A percentile compares a stretch with the other conserved stretches of the same genome.
These are phyloP conservation scores for Mycosphaerella sp. DNA, from an alignment of 2,329 filamentous ascomycete species.

Conservation along the genomic window DNA sequence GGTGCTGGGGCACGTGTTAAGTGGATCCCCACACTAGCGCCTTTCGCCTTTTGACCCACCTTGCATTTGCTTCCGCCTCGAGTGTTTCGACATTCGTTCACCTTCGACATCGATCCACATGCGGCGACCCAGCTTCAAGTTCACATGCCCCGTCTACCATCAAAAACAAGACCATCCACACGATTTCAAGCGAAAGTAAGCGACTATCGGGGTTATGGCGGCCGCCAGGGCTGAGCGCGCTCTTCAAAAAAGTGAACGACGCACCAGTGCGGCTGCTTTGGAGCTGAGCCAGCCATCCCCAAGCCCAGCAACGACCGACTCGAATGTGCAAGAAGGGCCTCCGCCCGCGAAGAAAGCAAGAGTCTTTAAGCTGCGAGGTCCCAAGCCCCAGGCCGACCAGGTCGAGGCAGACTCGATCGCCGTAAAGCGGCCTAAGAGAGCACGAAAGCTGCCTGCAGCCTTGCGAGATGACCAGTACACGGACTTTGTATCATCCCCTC, in stretches of 20 bases:
- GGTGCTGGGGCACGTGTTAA: neutral
- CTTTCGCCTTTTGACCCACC: neutral
- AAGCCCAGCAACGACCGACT: conserved; percentile 11
- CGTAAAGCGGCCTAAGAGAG: conserved; percentile 23
- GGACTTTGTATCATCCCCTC: conserved; percentile 2
- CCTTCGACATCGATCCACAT: neutral
- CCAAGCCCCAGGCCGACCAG: conserved; percentile 9
- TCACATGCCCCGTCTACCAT: neutral
- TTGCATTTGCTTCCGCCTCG: neutral
- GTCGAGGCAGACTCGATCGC: conserved; percentile 20
- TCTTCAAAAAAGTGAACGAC: conserved; percentile 6
- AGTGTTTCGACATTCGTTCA: neutral
- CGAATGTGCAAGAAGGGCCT: conserved; percentile 14
- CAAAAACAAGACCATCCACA: neutral
- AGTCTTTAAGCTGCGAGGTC: conserved; percentile 25
- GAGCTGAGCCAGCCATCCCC: neutral
- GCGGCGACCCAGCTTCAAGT: neutral
- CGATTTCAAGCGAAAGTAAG: conserved; percentile 23
- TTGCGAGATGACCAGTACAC: conserved; percentile 20
- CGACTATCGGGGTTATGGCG: conserved; percentile 26
- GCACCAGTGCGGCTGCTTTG: neutral
- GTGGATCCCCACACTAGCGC: neutral
- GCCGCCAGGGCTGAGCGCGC: conserved; percentile 1
- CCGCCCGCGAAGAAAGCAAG: conserved; percentile 23
- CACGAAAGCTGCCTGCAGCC: conserved; percentile 13